phyloP scores from a whole-genome alignment of 1,139 yeast genomes.

The Yamadazyma diddensiae region DNA sequence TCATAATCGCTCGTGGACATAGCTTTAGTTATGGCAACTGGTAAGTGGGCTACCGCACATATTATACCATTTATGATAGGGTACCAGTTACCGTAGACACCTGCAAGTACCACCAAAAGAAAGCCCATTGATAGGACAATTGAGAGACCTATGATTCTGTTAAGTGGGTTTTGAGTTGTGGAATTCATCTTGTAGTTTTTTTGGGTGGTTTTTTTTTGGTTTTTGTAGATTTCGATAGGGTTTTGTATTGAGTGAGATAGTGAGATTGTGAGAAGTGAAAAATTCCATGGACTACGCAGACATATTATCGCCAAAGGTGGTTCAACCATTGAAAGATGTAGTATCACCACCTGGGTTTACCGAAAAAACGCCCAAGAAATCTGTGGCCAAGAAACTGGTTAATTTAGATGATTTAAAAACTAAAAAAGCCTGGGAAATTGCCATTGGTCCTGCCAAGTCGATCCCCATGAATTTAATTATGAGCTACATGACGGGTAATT shows the following conservation, averaged over 20 bases:
- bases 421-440: slow-evolving; percentile 84
- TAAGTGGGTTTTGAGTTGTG: slow-evolving; percentile 52
- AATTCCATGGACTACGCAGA: slow-evolving; percentile 13
- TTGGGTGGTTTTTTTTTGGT: neutral
- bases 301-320: slow-evolving; percentile 15
- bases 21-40: slow-evolving; percentile 46
- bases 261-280: neutral
- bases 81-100: slow-evolving; percentile 74
- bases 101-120: slow-evolving; percentile 72
- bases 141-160: slow-evolving; percentile 71
- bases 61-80: slow-evolving; percentile 60
- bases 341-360: slow-evolving; percentile 22
- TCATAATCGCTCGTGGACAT: slow-evolving; percentile 37
- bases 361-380: slow-evolving; percentile 6
- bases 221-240: neutral
- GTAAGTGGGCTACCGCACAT: slow-evolving; percentile 65
- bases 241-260: neutral
- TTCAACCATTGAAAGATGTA: slow-evolving; percentile 10
- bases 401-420: slow-evolving; percentile 37
- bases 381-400: slow-evolving; percentile 5
- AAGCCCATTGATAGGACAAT: slow-evolving; percentile 76
- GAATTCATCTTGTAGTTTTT: slow-evolving; percentile 27
- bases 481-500: slow-evolving; percentile 93
- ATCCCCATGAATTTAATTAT: slow-evolving; percentile 86
- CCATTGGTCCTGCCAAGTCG: slow-evolving; percentile 78